Evolutionary conservation across 257 asterid genomes (phyloP).

Genomic region (Oldenlandia corymbosa): DNA sequence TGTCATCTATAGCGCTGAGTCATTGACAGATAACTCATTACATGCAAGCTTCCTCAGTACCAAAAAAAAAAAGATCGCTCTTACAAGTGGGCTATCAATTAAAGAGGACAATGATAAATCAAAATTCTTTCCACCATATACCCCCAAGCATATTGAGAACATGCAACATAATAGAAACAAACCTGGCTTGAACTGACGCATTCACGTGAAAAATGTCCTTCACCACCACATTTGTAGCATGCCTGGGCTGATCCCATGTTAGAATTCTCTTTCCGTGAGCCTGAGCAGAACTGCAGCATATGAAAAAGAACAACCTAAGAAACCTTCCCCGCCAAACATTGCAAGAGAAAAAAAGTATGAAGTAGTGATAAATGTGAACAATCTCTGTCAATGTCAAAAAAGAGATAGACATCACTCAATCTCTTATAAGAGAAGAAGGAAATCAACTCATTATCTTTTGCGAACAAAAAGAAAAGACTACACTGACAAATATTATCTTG

Average conservation of each 20-base stretch:
- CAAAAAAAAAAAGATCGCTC: not conserved
- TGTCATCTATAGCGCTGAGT: too few relatives aligned
- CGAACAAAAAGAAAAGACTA: too few relatives aligned
- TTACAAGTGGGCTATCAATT: too few relatives aligned
- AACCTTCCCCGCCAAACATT: not conserved
- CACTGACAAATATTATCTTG: too few relatives aligned
- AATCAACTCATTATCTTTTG: not conserved
- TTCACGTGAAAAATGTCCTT: slow-evolving; percentile 94
- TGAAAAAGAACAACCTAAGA: not conserved
- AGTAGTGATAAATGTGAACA: not conserved
- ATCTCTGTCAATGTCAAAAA: not conserved
- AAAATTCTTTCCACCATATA: not conserved
- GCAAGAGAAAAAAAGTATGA: not conserved
- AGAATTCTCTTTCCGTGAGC: slow-evolving; percentile 33
- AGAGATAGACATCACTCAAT: not conserved
- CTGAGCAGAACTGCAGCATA: slow-evolving; percentile 54
- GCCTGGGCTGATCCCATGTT: slow-evolving; percentile 31
- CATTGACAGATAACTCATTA: too few relatives aligned
- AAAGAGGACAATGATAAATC: too few relatives aligned
- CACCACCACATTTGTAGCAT: slow-evolving; percentile 72
- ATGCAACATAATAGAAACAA: slow-evolving; percentile 4
- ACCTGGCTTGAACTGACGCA: slow-evolving; percentile 56
- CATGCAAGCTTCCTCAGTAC: not conserved
- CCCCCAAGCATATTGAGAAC: not conserved
- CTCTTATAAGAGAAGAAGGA: not conserved